Evolutionary conservation across 306 rosid genomes (phyloP).

Genomic region (Vigna reflexopilosa): DNA sequence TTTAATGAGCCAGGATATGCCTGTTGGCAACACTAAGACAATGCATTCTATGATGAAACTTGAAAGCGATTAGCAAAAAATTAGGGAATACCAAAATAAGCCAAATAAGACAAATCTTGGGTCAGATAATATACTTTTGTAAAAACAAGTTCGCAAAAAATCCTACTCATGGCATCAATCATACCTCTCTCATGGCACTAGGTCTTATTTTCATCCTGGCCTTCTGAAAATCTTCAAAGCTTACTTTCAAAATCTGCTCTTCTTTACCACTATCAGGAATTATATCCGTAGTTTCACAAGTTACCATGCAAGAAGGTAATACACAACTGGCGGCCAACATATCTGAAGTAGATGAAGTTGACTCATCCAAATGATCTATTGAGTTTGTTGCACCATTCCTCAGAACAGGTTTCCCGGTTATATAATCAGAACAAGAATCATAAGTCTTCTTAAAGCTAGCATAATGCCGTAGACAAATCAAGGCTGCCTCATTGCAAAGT

Average conservation of each 20-base stretch:
- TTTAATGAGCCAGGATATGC: conserved; percentile 25
- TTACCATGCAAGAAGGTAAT: conserved; percentile 42
- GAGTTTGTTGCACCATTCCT: conserved; percentile 43
- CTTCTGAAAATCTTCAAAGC: conserved; percentile 82
- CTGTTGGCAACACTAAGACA: not conserved
- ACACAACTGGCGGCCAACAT: conserved; percentile 45
- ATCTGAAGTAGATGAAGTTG: conserved; percentile 54
- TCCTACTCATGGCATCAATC: conserved; percentile 23
- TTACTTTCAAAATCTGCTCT: conserved; percentile 57
- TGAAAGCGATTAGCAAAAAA: conserved; percentile 1
- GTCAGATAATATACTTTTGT: not conserved
- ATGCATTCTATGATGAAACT: conserved; percentile 35
- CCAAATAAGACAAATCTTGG: conserved; percentile 27
- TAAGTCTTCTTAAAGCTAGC: conserved; percentile 47
- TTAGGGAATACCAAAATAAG: conserved; percentile 17
- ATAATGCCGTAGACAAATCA: conserved; percentile 65
- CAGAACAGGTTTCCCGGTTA: conserved; percentile 41
- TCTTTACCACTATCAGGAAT: conserved; percentile 46
- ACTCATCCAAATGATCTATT: conserved; percentile 44
- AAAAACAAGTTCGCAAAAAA: conserved; percentile 24
- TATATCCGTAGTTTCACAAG: conserved; percentile 47
- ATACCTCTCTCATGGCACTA: conserved; percentile 99
- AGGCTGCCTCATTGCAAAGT: conserved; percentile 83
- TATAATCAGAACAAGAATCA: conserved; percentile 44
- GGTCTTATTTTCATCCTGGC: conserved; percentile 86